A percentile compares a stretch with the other conserved stretches of the same genome.
Conservation (phyloP, 305 asterid species). For the Stenogyne calaminthoides region DNA sequence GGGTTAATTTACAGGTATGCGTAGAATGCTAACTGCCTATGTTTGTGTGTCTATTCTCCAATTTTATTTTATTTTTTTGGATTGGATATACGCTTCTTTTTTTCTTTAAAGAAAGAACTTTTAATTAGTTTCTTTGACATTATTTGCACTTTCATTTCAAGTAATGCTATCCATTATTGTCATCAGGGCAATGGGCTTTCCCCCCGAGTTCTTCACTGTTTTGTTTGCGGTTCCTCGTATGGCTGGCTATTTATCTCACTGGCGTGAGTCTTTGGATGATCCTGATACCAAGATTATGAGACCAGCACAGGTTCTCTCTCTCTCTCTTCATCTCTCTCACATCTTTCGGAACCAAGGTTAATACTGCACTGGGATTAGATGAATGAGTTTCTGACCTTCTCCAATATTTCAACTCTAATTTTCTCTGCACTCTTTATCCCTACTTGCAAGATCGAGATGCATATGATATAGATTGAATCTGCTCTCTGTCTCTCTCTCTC, state of each 20-base stretch:
- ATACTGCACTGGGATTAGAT: not conserved
- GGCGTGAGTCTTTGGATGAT: constrained; percentile 91
- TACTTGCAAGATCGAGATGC: no score
- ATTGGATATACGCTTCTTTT: not conserved
- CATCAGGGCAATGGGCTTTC: constrained; percentile 97
- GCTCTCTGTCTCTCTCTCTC: no score
- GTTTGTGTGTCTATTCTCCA: not conserved
- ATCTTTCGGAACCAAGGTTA: not conserved
- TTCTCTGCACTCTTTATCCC: no score
- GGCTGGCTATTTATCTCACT: constrained; percentile 99
- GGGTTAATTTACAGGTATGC: constrained; percentile 89
- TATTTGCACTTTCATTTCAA: not conserved
- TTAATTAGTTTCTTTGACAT: not conserved
- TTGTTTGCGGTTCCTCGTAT: constrained; percentile 95
- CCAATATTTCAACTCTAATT: not conserved
- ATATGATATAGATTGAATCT: no score
- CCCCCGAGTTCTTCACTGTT: constrained; percentile 97
- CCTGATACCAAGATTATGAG: constrained; percentile 88
- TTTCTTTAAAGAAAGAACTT: no score
- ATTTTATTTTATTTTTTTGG: not conserved
- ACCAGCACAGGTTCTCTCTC: constrained; percentile 84
- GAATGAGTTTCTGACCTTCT: not conserved
- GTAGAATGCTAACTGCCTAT: not conserved
- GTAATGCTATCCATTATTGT: not conserved
- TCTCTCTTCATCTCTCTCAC: not conserved